Evolutionary conservation across 768 basidiomycete genomes (phyloP), one percentile per base, ranked within the genome.

Genomic region (Lenzites betulinus): DNA sequence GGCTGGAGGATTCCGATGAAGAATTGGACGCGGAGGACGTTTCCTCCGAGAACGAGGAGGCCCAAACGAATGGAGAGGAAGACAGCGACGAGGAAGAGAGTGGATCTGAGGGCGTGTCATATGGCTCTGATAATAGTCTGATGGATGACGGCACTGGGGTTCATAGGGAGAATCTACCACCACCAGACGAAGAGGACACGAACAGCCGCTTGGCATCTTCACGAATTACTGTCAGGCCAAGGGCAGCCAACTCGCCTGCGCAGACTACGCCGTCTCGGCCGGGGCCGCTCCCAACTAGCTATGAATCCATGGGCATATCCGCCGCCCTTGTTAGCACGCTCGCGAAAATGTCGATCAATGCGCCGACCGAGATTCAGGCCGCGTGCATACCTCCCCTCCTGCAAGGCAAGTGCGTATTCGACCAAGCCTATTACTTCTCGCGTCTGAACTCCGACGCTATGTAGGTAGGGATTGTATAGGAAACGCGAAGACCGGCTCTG

Each of bases 401-500:
- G 26, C 76, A 81, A 77, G 92, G 92, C 87, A 68, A 76, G 81
- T 67, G 65, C 55, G 28, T 18, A n/a, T 6, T 39, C 25, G 23
- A 22, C 3, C 52, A 1, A 1, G 18, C 38, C 16, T 12, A 2
- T 12, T 36, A 26, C 6, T 5, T 25, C 57, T n/a, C 2, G 59
- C 15, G 23, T 59, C 72, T 68, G 74, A 38, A 11, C 7, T 7
- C 23, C 2, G 12, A 1, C 1, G 6, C 26, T 4, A n/a, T 63
- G 33, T 74, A 93, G 96, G 96, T 39, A 84, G 89, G 70, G 96
- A 99, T 74, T 98, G 95, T 73, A 93, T 99, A 59, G 97, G 97
- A 11, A 95, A 96, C 64, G 95, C 97, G 1, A 95, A 98, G 76
- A 99, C 97, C 0, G 97, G 97, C 53, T 95, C 93, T 1, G 96